Evolutionary conservation across 768 basidiomycete genomes (phyloP).

Genomic region (Daedaleopsis nitida): DNA sequence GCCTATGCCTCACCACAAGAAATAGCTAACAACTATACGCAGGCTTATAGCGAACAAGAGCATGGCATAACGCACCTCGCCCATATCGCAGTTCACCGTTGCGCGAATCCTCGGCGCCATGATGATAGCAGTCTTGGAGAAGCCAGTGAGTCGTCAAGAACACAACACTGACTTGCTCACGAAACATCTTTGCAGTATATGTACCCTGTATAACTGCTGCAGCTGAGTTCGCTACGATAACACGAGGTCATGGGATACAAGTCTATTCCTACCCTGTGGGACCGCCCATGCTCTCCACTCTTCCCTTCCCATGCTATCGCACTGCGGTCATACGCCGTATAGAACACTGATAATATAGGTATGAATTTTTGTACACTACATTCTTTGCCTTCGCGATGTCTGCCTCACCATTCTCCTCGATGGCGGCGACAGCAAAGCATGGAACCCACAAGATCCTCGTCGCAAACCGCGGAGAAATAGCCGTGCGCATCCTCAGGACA

Average conservation of each 20-base stretch:
- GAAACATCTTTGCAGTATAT: too few relatives aligned
- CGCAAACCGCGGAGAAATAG: conserved; percentile 76
- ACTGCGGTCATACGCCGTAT: neutral
- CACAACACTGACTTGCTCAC: too few relatives aligned
- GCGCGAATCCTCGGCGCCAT: conserved; percentile 19
- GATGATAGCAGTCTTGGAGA: neutral
- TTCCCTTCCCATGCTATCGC: conserved; percentile 4
- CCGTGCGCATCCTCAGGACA: conserved; percentile 60
- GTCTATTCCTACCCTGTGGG: too few relatives aligned
- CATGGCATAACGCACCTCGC: conserved; percentile 27
- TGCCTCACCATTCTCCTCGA: neutral
- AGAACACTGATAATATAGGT: neutral
- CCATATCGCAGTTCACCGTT: conserved; percentile 38
- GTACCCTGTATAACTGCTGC: too few relatives aligned
- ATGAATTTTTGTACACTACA: neutral
- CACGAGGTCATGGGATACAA: neutral
- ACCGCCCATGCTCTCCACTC: neutral
- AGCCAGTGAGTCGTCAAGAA: neutral
- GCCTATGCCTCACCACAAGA: neutral
- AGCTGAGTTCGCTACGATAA: neutral
- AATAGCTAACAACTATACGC: too few relatives aligned
- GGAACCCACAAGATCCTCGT: conserved; percentile 54
- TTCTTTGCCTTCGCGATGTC: neutral
- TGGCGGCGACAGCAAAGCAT: neutral
- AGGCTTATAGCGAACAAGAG: too few relatives aligned